Percentiles rank a stretch among this genome's conserved stretches.
Conservation (phyloP, 1,284 basidiomycete genomes). For the Rhodotorula sp. region DNA sequence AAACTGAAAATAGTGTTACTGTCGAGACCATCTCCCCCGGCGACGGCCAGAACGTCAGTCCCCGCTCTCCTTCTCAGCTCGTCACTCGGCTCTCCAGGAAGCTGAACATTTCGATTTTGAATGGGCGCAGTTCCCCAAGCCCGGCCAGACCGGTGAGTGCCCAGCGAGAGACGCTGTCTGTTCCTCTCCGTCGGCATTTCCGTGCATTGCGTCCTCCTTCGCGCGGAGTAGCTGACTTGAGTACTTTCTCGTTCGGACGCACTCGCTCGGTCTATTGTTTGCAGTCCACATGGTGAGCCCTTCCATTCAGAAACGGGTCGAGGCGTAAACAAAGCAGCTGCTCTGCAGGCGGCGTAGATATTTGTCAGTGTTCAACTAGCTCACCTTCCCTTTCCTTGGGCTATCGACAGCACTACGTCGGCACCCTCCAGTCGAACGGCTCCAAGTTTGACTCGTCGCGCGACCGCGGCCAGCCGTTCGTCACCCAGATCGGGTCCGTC, state of each 20-base stretch:
- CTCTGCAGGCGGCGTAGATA: too few species aligned
- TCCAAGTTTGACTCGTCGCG: constrained; percentile 47
- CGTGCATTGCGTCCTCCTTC: too few species aligned
- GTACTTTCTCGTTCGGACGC: too few species aligned
- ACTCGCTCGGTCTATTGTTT: too few species aligned
- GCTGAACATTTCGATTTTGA: neutral
- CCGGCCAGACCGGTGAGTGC: constrained; percentile 31
- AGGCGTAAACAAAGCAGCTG: too few species aligned
- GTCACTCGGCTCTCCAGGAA: neutral
- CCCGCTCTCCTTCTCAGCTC: constrained; percentile 33
- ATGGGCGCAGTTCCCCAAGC: constrained; percentile 30
- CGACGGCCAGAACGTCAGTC: constrained; percentile 46
- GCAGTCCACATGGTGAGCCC: too few species aligned
- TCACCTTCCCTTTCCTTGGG: neutral
- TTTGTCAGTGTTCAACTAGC: too few species aligned
- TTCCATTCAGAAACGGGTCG: too few species aligned
- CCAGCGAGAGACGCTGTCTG: too few species aligned
- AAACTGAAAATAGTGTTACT: constrained; percentile 42
- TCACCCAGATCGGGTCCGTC: constrained; percentile 9
- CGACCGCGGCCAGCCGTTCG: constrained; percentile 48
- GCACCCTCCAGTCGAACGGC: constrained; percentile 27
- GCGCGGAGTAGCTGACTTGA: too few species aligned
- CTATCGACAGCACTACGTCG: constrained; percentile 6
- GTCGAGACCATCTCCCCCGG: constrained; percentile 47
- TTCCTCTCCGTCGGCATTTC: too few species aligned